Evolutionary conservation across 2,329 filamentous ascomycete genomes (phyloP), one percentile per base, ranked within the genome.

Genomic region (Colletotrichum orchidophilum): DNA sequence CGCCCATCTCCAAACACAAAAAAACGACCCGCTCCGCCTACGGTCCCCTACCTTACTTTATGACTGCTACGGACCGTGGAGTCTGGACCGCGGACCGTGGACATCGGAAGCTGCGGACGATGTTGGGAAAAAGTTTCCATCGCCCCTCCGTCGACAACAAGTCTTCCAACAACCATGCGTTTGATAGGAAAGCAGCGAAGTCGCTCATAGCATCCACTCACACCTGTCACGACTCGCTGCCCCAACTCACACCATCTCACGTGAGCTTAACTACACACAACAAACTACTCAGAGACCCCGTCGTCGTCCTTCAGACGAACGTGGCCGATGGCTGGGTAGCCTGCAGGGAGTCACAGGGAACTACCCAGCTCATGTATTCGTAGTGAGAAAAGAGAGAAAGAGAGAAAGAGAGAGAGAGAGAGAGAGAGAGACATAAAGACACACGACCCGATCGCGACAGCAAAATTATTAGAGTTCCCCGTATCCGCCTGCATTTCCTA

Each of bases 241-340:
- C 39, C 18, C 39, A n/a, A 46, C 39, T 21, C 39, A n/a, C 39
- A 46, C 21, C 39, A 46, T 46, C 39, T 46, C 39, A 46, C 39
- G 39, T 46, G 39, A 21, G 39, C 21, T 46, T 8, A 21, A 21
- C 18, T 46, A 46, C 18, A 42, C 18, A 46, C 39, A 8, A n/a
- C 9, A 21, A 7, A 46, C 6, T 8, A 46, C 18, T 21, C 6
- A 15, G 9, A 46, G 39, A 46, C 18, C n/a, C n/a, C 7, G 18
- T 46, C 39, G 21, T 52, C 6, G 26, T 26, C 42, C n/a, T 63
- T 63, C 31, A 54, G 60, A 63, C 60, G 60, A 63, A 54, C 60
- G 49, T 63, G 60, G 60, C 49, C 60, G 49, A 27, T 24, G n/a
- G 31, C 6, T 63, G 24, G 5, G 24, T 21, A 13, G n/a, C 31